Conservation (phyloP, 345 rosid species). For the Rhodamnia argentea region DNA sequence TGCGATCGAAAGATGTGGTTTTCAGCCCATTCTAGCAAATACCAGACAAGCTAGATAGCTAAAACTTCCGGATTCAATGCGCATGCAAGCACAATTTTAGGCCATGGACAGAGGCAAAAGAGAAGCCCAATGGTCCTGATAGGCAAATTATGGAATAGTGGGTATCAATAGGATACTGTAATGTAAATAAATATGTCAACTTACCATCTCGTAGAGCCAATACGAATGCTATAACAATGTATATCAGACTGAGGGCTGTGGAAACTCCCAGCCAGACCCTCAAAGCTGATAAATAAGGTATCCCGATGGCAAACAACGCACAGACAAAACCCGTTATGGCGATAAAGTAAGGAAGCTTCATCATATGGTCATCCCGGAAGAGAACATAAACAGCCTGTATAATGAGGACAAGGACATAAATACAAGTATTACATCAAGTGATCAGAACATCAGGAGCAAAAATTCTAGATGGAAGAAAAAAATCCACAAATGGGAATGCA, state of each 20-base stretch:
- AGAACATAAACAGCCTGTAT: slow-evolving; percentile 52
- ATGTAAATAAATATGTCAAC: neutral
- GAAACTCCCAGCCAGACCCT: slow-evolving; percentile 81
- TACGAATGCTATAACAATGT: slow-evolving; percentile 42
- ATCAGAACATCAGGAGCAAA: neutral
- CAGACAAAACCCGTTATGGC: slow-evolving; percentile 41
- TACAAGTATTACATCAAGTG: neutral
- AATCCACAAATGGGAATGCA: neutral
- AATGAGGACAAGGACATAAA: neutral
- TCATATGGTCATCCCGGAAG: slow-evolving; percentile 20
- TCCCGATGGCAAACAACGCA: slow-evolving; percentile 62
- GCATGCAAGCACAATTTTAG: neutral
- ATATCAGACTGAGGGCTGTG: slow-evolving; percentile 51
- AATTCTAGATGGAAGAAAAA: neutral
- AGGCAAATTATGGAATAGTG: neutral
- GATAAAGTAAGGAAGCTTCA: slow-evolving; percentile 53
- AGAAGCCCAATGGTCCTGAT: neutral
- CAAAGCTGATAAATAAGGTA: slow-evolving; percentile 80
- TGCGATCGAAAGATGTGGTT: neutral
- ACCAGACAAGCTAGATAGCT: neutral
- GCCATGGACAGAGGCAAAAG: neutral
- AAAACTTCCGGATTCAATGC: neutral
- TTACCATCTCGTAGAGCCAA: slow-evolving; percentile 68
- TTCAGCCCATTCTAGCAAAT: neutral
- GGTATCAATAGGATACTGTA: neutral